Percentiles rank a stretch among this genome's conserved stretches.
These are phyloP conservation scores for Oryza australiensis DNA, from an alignment of 176 grass and related monocot genomes.

Conservation along the genomic window DNA sequence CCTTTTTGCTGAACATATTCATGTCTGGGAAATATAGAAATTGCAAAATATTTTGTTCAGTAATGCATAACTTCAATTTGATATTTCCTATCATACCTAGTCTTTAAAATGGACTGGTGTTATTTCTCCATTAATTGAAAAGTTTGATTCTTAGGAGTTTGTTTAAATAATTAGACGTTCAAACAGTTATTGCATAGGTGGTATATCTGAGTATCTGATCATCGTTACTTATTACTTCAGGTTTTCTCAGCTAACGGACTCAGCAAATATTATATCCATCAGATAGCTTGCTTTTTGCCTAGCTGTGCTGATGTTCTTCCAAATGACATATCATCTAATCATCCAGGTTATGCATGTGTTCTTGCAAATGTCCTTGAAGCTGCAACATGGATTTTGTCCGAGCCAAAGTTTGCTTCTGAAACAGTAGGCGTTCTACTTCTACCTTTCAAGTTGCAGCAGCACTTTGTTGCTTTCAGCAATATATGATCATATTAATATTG, in stretches of 20 bases:
- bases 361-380: constrained; percentile 98
- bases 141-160: constrained; percentile 2
- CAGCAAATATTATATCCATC: constrained; percentile 80
- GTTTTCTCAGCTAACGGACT: constrained; percentile 73
- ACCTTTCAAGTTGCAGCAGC: constrained; percentile 1
- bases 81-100: neutral
- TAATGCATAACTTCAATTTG: neutral
- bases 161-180: constrained; percentile 6
- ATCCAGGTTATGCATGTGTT: constrained; percentile 92
- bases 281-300: constrained; percentile 65
- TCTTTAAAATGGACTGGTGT: constrained; percentile 14
- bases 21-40: constrained; percentile 16
- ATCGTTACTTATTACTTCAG: constrained; percentile 45
- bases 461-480: constrained; percentile 21
- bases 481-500: neutral
- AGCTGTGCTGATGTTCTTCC: constrained; percentile 54
- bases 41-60: constrained; percentile 21
- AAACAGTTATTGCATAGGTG: constrained; percentile 19
- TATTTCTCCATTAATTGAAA: constrained; percentile 1
- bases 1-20: neutral
- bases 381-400: constrained; percentile 79
- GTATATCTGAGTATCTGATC: constrained; percentile 28
- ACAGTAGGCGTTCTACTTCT: constrained; percentile 51
- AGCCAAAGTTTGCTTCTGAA: constrained; percentile 64
- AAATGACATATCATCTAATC: constrained; percentile 55